Base-by-base conservation (phyloP, 2,329 filamentous ascomycete genomes). In the Xylariaceae sp. region DNA sequence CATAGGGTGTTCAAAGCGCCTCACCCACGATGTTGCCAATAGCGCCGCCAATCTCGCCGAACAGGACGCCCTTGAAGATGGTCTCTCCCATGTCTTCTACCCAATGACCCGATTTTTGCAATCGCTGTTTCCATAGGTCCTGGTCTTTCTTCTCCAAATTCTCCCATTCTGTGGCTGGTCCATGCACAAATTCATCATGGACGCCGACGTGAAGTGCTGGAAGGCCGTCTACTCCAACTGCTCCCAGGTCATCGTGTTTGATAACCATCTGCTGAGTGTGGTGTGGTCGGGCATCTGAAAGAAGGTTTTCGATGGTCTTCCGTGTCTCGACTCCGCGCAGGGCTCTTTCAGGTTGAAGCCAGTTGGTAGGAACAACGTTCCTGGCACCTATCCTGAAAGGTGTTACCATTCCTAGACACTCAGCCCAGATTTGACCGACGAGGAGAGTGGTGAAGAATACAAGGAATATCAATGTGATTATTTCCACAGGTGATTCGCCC, bases 1-100 rank as follows among this genome's bases (percentile, higher is more conserved):
- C 5, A 38, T 39, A 16, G 25, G 29, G 27, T 29, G 33, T 38
- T 57, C 46, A 64, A 58, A 74, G 44, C 58, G 59, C 62, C 46
- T 63, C 70, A 27, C 62, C 70, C 42, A 79, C 69, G 37, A 74
- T 71, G 22, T 68, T 70, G 5, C 80, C 77, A 14, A 86, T 79
- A 41, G 74, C 68, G 2, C 79, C 84, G 1, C 78, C 85, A 53
- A 88, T 72, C 66, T 89, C 79, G 17, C 82, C 79, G 67, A 94
- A 94, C 51, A 94, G 69, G 23, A 94, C 78, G 3, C 87, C 86
- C 66, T 83, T 82, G 55, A 94, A 77, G 22, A 93, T 79, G 8
- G 73, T 75, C 70, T 92, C 88, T 3, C 87, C 86, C 73, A 92
- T 86, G 29, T 80, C 75, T 61, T 84, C 82, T n/a, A 79, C 79